Evolutionary conservation across 2,329 filamentous ascomycete species (phyloP), one percentile per base, ranked within the genome.

Genomic region (Aspergillus tamarii): DNA sequence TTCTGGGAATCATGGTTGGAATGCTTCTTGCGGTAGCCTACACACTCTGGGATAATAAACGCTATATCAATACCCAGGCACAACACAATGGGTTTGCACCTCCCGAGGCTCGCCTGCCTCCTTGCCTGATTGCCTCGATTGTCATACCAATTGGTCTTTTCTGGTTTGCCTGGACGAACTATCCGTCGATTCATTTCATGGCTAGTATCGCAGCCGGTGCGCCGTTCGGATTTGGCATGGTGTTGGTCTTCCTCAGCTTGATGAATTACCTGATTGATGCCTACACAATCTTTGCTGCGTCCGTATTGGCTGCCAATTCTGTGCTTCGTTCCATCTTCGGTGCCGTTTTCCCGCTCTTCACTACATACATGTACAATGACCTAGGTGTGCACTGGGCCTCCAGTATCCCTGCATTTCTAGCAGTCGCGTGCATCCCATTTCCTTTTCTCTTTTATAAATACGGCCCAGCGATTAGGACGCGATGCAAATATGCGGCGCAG

Each of bases 311-410:
- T 19, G 66, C 65, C 34, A 67, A 34, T 34, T 61, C 63, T 2
- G 58, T 68, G 8, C 39, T 68, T 26, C 71, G 80, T 21, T 78
- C 76, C 10, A 65, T 79, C 21, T 76, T 78, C 41, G 79, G 76
- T 26, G 77, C 78, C 10, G 74, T 70, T 2, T 81, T 81, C 52
- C 79, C 79, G 2, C 70, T 81, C 30, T 80, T 80, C 70, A 78
- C 77, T 2, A 71, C 64, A 1, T 64, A 75, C 12, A 73, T 82
- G 72, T 82, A 80, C 63, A 46, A 69, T 1, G 65, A 67, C 6
- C 66, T 82, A 19, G 78, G 80, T 1, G 75, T 80, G 21, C 74
- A 78, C 46, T 81, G 78, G 79, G 79, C 78, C 76, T 80, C 65
- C 52, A 79, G 56, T 74, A 76, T 68, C n/a, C 66, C 64, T 4